These are phyloP conservation scores for Stachybotrys chartarum DNA, from an alignment of 2,329 filamentous ascomycete genomes.

Conservation along the genomic window DNA sequence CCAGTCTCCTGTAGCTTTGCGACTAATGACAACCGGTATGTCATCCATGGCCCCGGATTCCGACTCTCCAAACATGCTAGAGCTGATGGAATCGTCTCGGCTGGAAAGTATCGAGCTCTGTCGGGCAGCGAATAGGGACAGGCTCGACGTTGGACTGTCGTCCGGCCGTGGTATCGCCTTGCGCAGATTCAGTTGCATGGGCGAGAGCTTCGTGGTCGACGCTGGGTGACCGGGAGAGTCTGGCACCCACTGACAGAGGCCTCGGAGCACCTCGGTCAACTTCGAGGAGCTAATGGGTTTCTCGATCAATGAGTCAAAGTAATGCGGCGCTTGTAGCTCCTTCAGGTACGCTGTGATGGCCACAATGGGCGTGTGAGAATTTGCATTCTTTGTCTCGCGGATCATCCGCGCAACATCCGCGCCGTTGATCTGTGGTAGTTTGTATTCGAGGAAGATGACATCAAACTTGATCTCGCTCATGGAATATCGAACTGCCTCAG, in stretches of 20 bases:
- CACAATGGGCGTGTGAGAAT: constrained; percentile 90
- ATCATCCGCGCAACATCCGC: constrained; percentile 97
- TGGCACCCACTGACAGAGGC: constrained; percentile 89
- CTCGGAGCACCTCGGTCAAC: constrained; percentile 77
- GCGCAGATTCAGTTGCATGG: constrained; percentile 57
- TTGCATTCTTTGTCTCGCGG: constrained; percentile 90
- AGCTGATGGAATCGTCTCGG: constrained; percentile 81
- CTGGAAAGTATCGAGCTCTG: constrained; percentile 77
- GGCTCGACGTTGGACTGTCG: constrained; percentile 78
- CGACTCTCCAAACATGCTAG: constrained; percentile 79
- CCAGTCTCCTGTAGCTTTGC: constrained; percentile 72
- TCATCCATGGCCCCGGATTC: constrained; percentile 76
- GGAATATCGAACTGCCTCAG: constrained; percentile 87
- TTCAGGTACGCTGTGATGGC: constrained; percentile 98
- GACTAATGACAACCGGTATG: constrained; percentile 65
- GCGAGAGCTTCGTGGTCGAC: constrained; percentile 43
- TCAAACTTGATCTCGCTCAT: constrained; percentile 98
- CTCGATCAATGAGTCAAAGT: constrained; percentile 92
- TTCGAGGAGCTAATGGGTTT: constrained; percentile 94
- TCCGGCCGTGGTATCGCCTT: constrained; percentile 58
- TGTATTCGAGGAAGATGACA: constrained; percentile 97
- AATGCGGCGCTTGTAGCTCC: constrained; percentile 87
- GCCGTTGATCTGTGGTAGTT: constrained; percentile 88
- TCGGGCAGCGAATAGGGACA: constrained; percentile 61
- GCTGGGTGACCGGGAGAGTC: constrained; percentile 44